Evolutionary conservation across 441 rosid species (phyloP).

Genomic region (Dalechampia spathulata): DNA sequence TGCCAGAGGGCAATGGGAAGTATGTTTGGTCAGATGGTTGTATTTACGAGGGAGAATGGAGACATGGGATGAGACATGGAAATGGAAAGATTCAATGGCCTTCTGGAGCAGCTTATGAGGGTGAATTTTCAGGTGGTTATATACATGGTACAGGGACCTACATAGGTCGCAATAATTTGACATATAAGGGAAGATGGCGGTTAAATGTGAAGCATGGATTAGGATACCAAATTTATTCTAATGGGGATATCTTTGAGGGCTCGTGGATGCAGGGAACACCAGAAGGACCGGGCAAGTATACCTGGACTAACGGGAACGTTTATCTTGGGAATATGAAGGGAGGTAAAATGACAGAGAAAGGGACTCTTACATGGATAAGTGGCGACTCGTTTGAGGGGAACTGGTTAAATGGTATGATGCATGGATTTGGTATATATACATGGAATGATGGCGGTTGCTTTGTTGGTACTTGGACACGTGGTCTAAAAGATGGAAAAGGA

Average conservation of each 20-base stretch:
- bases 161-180: slow-evolving; percentile 38
- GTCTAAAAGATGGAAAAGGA: slow-evolving; percentile 98
- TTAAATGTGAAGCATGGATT: slow-evolving; percentile 89
- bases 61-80: slow-evolving; percentile 85
- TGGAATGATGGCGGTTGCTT: slow-evolving; percentile 87
- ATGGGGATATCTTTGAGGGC: slow-evolving; percentile 78
- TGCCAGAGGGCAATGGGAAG: slow-evolving; percentile 76
- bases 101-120: slow-evolving; percentile 71
- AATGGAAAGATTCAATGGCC: slow-evolving; percentile 72
- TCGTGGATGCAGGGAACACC: slow-evolving; percentile 89
- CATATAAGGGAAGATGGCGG: slow-evolving; percentile 84
- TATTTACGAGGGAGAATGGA: slow-evolving; percentile 86
- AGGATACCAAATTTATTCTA: slow-evolving; percentile 75
- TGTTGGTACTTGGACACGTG: slow-evolving; percentile 96
- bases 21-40: slow-evolving; percentile 79
- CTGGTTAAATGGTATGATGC: slow-evolving; percentile 93
- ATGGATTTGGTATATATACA: slow-evolving; percentile 86
- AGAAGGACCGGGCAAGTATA: slow-evolving; percentile 97
- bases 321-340: slow-evolving; percentile 88
- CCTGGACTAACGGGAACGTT: slow-evolving; percentile 78
- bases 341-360: slow-evolving; percentile 93
- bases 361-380: slow-evolving; percentile 75
- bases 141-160: slow-evolving; percentile 76
- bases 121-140: slow-evolving; percentile 89
- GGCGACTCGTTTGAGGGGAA: slow-evolving; percentile 89